Conservation (phyloP, 192 early-diverging fungal species). For the Coemansia furcata region DNA sequence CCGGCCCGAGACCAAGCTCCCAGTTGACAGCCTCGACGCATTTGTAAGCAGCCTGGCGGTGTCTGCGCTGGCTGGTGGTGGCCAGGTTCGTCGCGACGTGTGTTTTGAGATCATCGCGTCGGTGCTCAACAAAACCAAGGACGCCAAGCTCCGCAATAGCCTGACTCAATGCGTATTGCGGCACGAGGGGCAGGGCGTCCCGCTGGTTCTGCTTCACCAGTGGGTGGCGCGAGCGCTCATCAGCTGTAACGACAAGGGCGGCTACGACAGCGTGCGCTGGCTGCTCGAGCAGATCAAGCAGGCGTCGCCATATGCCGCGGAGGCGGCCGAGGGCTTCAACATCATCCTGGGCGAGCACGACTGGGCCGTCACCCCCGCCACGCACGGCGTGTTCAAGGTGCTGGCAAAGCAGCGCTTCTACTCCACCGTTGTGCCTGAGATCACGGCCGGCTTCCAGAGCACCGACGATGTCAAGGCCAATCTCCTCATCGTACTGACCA, state of each 20-base stretch:
- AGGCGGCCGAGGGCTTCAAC: conserved; percentile 67
- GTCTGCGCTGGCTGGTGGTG: conserved; percentile 41
- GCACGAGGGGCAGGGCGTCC: not conserved
- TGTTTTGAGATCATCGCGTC: conserved; percentile 60
- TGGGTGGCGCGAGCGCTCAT: conserved; percentile 48
- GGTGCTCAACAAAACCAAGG: conserved; percentile 64
- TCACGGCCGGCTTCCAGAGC: conserved; percentile 56
- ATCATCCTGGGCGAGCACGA: conserved; percentile 72
- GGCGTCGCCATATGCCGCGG: not conserved
- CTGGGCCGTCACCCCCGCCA: conserved; percentile 67
- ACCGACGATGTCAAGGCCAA: conserved; percentile 56
- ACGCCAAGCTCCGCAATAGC: conserved; percentile 33
- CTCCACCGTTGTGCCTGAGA: conserved; percentile 67
- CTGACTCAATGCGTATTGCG: conserved; percentile 21
- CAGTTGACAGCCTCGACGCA: conserved; percentile 47
- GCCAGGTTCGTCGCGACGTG: conserved; percentile 49
- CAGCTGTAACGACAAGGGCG: conserved; percentile 38
- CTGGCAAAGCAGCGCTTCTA: conserved; percentile 88
- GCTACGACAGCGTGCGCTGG: conserved; percentile 39
- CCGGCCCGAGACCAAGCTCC: conserved; percentile 50
- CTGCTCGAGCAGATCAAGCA: conserved; percentile 27
- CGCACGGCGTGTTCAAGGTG: conserved; percentile 53
- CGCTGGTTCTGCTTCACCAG: conserved; percentile 22
- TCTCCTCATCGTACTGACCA: conserved; percentile 79
- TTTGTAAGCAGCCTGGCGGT: conserved; percentile 50